A percentile compares a stretch with the other conserved stretches of the same genome.
phyloP scores from a whole-genome alignment of 106 monocot species.

The Ottelia alismoides region DNA sequence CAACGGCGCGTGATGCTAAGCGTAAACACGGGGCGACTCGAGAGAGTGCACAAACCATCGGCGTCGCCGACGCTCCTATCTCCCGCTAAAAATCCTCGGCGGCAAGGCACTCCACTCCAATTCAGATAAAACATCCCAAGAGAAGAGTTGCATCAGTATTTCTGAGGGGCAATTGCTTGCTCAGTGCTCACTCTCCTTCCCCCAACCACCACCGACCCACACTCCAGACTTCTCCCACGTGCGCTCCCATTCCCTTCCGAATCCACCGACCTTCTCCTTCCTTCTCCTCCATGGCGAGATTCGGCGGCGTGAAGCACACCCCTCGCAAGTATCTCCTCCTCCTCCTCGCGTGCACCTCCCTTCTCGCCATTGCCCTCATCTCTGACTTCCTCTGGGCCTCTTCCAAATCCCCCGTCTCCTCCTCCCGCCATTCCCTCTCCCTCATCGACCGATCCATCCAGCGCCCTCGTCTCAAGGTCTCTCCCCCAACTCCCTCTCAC shows the following conservation, averaged over 20 bases:
- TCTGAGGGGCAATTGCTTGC: too few species aligned
- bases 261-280: neutral
- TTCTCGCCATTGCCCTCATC: conserved; percentile 31
- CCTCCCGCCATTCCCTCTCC: neutral
- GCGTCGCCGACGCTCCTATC: too few species aligned
- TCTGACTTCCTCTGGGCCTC: conserved; percentile 40
- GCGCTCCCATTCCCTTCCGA: neutral
- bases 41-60: too few species aligned
- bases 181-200: neutral
- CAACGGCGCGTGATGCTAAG: too few species aligned
- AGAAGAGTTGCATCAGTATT: too few species aligned
- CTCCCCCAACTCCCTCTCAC: neutral
- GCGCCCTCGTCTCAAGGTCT: neutral
- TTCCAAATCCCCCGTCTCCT: conserved; percentile 12
- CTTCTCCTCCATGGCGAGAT: neutral
- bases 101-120: too few species aligned
- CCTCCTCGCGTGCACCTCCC: conserved; percentile 13
- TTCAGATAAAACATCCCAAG: too few species aligned
- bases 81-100: too few species aligned
- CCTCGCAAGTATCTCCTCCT: conserved; percentile 13
- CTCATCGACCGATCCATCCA: neutral
- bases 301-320: conserved; percentile 1
- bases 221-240: neutral
- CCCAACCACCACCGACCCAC: neutral
- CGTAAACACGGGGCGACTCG: too few species aligned